phyloP scores from a whole-genome alignment of 192 early-diverging fungal genomes.

The Linnemannia zychae region DNA sequence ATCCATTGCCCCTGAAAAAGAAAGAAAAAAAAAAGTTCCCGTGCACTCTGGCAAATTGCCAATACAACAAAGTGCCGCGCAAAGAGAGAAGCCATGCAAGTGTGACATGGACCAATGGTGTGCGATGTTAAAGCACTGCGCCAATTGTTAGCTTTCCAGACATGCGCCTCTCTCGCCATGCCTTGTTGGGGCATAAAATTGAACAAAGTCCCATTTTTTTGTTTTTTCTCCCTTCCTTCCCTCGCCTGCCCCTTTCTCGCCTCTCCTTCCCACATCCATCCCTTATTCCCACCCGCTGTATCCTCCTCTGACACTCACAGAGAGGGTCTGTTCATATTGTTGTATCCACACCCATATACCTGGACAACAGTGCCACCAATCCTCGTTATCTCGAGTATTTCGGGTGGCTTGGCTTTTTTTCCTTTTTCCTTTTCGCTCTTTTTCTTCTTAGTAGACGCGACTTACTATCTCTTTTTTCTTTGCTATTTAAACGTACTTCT shows the following conservation, averaged over 20 bases:
- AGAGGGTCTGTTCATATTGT: no score
- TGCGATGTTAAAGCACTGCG: not conserved
- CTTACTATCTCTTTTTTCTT: not conserved
- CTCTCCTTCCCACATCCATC: no score
- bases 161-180: not conserved
- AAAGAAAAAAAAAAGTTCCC: not conserved
- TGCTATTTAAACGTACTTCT: not conserved
- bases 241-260: not conserved
- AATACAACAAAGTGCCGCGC: constrained; percentile 2
- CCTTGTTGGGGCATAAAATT: not conserved
- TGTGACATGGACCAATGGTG: not conserved
- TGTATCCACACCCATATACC: no score
- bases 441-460: not conserved
- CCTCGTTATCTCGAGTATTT: no score
- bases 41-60: no score
- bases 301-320: no score
- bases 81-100: not conserved
- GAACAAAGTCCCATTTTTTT: not conserved
- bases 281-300: no score
- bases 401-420: no score
- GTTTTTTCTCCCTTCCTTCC: not conserved
- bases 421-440: not conserved
- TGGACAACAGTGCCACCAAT: no score
- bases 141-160: not conserved
- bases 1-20: not conserved